A percentile compares a stretch with the other conserved stretches of the same genome.
Conservation (phyloP, 305 asterid species). For the Caryopteris hybrid region DNA sequence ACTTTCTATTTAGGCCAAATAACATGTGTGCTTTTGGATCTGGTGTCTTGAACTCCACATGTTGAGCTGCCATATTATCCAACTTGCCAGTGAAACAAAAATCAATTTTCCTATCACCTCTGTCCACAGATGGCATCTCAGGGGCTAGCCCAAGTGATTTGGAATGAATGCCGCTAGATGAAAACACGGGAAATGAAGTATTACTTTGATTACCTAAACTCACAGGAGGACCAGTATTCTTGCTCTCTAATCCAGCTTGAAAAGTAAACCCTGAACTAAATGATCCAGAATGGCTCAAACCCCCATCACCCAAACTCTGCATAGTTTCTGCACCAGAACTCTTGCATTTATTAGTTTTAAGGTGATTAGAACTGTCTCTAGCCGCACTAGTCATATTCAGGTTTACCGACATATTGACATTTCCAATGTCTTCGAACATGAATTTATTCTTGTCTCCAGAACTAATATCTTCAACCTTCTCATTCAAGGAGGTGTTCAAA, state of each 20-base stretch:
- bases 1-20: conserved; percentile 49
- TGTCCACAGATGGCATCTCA: conserved; percentile 33
- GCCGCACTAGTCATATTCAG: conserved; percentile 16
- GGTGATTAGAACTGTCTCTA: conserved; percentile 20
- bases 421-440: conserved; percentile 12
- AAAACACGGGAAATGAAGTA: conserved; percentile 28
- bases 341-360: conserved; percentile 13
- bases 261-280: conserved; percentile 38
- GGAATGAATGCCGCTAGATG: conserved; percentile 34
- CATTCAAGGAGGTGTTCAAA: conserved; percentile 9
- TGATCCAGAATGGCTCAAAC: conserved; percentile 28
- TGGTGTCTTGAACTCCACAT: conserved; percentile 60
- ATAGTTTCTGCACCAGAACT: conserved; percentile 23
- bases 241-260: conserved; percentile 37
- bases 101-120: conserved; percentile 48
- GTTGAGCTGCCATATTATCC: conserved; percentile 32
- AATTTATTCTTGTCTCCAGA: conserved; percentile 13
- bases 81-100: conserved; percentile 48
- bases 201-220: conserved; percentile 28
- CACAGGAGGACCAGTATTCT: conserved; percentile 24
- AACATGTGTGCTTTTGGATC: conserved; percentile 37
- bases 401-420: conserved; percentile 9
- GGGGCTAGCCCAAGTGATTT: conserved; percentile 31
- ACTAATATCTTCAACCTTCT: conserved; percentile 25
- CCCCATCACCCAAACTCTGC: conserved; percentile 28